phyloP scores from a whole-genome alignment of 441 rosid genomes.

The Omphalea diandra region DNA sequence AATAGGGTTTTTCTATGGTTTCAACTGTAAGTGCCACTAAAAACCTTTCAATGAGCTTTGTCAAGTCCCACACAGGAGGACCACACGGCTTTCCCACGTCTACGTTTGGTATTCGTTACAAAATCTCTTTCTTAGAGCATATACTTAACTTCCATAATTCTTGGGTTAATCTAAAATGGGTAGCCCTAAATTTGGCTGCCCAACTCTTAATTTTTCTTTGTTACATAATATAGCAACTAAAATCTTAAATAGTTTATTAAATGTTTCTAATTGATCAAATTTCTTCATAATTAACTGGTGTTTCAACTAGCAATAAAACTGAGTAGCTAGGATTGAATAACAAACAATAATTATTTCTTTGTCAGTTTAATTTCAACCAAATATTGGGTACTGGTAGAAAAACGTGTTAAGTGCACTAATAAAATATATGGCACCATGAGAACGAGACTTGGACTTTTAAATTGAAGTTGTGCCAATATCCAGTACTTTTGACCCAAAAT shows the following conservation, averaged over 20 bases:
- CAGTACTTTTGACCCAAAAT: neutral
- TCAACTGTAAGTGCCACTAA: constrained; percentile 22
- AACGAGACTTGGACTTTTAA: neutral
- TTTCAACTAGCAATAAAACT: too few relatives aligned
- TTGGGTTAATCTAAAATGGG: neutral
- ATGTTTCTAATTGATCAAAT: too few relatives aligned
- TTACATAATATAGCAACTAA: too few relatives aligned
- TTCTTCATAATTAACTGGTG: too few relatives aligned
- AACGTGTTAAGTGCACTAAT: neutral
- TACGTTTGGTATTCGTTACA: neutral
- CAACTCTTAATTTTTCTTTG: too few relatives aligned
- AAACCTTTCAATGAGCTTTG: constrained; percentile 20
- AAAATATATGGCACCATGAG: neutral
- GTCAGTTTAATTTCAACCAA: neutral
- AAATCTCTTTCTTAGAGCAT: neutral
- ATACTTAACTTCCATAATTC: constrained; percentile 1
- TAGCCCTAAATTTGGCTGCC: neutral
- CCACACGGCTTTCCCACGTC: constrained; percentile 25
- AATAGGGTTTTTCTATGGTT: constrained; percentile 21
- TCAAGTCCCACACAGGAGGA: constrained; percentile 28
- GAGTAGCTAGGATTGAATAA: too few relatives aligned
- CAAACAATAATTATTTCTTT: too few relatives aligned
- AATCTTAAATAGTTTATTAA: too few relatives aligned
- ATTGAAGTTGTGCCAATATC: neutral
- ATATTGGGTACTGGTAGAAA: neutral